Percentiles rank a stretch among this genome's conserved stretches.
These are phyloP conservation scores for Kockiozyma suomiensis DNA, from an alignment of 805 yeast genomes.

Conservation along the genomic window DNA sequence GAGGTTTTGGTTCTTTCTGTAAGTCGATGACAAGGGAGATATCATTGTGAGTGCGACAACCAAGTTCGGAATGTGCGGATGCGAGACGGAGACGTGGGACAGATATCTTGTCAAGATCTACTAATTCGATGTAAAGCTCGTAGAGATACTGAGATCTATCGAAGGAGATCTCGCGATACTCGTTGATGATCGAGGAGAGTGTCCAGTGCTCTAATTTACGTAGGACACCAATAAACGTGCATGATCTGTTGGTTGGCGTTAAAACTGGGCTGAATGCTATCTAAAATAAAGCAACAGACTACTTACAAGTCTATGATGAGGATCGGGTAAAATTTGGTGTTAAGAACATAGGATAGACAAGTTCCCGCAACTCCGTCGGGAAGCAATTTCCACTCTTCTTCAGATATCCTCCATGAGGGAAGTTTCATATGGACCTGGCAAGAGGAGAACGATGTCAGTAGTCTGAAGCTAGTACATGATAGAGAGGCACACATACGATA, in stretches of 20 bases:
- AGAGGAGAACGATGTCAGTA: background rate
- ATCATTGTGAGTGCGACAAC: background rate
- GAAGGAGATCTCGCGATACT: conserved; percentile 76
- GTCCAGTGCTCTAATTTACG: conserved; percentile 88
- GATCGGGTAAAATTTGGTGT: conserved; percentile 64
- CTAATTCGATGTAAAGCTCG: conserved; percentile 78
- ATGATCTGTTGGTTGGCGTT: conserved; percentile 46
- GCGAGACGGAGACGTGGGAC: conserved; percentile 34
- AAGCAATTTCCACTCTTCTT: conserved; percentile 72
- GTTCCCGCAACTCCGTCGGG: conserved; percentile 65
- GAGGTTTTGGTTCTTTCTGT: too few relatives aligned
- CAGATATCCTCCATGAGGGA: conserved; percentile 38
- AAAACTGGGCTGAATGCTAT: background rate
- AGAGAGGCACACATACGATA: conserved; percentile 33
- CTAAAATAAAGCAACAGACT: background rate
- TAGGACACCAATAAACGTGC: conserved; percentile 76
- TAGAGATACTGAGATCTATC: conserved; percentile 74
- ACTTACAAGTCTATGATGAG: conserved; percentile 68
- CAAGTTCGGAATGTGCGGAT: background rate
- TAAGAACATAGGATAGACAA: conserved; percentile 66
- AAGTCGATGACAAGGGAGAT: too few relatives aligned
- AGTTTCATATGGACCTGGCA: conserved; percentile 26
- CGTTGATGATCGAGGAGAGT: conserved; percentile 78
- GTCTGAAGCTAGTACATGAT: background rate
- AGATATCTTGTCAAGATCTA: conserved; percentile 47